Percentiles rank a stretch among this genome's conserved stretches.
phyloP scores from a whole-genome alignment of 805 yeast genomes.

The Lipomyces lipofer region DNA sequence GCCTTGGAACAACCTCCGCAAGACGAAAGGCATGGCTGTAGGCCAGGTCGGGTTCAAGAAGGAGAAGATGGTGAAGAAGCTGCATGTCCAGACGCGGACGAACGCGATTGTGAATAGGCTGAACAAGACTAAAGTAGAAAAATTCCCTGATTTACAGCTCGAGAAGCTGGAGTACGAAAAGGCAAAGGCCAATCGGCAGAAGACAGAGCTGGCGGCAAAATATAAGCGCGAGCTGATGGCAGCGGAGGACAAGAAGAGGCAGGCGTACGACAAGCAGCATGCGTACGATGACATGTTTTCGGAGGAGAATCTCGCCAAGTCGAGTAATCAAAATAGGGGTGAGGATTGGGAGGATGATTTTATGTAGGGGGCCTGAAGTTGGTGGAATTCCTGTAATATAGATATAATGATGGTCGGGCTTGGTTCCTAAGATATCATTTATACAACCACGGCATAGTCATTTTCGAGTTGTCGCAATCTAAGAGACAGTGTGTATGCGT shows the following conservation, averaged over 20 bases:
- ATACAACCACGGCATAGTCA: no score
- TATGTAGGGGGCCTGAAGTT: no score
- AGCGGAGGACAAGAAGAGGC: slow-evolving; percentile 35
- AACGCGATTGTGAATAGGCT: slow-evolving; percentile 61
- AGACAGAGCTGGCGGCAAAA: slow-evolving; percentile 43
- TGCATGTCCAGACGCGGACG: slow-evolving; percentile 56
- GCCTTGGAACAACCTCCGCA: slow-evolving; percentile 68
- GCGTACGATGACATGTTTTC: slow-evolving; percentile 53
- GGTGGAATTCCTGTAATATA: no score
- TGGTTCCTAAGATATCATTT: no score
- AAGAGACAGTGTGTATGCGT: no score
- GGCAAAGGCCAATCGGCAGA: slow-evolving; percentile 37
- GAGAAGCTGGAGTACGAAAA: slow-evolving; percentile 46
- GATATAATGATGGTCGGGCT: no score
- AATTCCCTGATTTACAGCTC: slow-evolving; percentile 49
- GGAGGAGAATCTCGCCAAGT: slow-evolving; percentile 47
- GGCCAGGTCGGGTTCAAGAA: slow-evolving; percentile 79
- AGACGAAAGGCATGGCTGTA: slow-evolving; percentile 69
- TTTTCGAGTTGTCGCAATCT: no score
- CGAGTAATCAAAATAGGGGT: slow-evolving; percentile 50
- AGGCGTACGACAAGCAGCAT: slow-evolving; percentile 42
- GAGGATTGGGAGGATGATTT: slow-evolving; percentile 63
- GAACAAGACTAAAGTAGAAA: slow-evolving; percentile 63
- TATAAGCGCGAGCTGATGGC: slow-evolving; percentile 45
- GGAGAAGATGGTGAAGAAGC: slow-evolving; percentile 51